Evolutionary conservation across 768 basidiomycete species (phyloP).

Genomic region (Cyclocybe aegerita): DNA sequence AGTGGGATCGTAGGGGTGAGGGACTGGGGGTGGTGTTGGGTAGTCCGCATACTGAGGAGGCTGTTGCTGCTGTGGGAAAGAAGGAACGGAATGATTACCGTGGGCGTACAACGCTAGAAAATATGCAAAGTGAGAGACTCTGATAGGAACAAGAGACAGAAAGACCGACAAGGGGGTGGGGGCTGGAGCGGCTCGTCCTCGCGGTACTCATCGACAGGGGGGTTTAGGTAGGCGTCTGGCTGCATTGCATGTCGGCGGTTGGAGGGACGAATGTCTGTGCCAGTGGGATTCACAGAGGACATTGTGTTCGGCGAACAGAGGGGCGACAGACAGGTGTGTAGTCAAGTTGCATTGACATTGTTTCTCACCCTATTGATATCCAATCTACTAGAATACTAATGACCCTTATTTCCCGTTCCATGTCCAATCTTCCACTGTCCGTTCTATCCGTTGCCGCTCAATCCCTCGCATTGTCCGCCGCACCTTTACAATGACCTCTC

Average conservation of each 20-base stretch:
- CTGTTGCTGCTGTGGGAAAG: conserved; percentile 36
- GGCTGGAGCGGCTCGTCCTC: conserved; percentile 14
- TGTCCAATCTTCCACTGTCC: conserved; percentile 65
- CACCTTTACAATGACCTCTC: conserved; percentile 56
- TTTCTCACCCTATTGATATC: conserved; percentile 1
- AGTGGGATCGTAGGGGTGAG: conserved; percentile 42
- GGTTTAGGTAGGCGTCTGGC: conserved; percentile 3
- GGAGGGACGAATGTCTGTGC: conserved; percentile 21
- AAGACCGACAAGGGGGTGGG: conserved; percentile 18
- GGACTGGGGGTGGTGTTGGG: conserved; percentile 21
- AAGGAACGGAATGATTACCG: conserved; percentile 47
- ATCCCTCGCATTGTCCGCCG: conserved; percentile 54
- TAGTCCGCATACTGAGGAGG: conserved; percentile 31
- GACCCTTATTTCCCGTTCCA: conserved; percentile 38
- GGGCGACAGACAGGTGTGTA: conserved; percentile 6
- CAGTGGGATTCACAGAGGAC: conserved; percentile 29
- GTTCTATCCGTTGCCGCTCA: conserved; percentile 72
- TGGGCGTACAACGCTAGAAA: conserved; percentile 37
- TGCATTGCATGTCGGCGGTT: conserved; percentile 13
- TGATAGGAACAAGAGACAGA: conserved; percentile 4
- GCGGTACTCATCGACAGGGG: conserved; percentile 15
- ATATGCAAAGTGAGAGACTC: background rate
- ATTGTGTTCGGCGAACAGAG: conserved; percentile 16
- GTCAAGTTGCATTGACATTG: background rate
- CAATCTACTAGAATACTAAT: background rate